Evolutionary conservation across 208 protist genomes (phyloP).

Genomic region (Leishmania tropica): DNA sequence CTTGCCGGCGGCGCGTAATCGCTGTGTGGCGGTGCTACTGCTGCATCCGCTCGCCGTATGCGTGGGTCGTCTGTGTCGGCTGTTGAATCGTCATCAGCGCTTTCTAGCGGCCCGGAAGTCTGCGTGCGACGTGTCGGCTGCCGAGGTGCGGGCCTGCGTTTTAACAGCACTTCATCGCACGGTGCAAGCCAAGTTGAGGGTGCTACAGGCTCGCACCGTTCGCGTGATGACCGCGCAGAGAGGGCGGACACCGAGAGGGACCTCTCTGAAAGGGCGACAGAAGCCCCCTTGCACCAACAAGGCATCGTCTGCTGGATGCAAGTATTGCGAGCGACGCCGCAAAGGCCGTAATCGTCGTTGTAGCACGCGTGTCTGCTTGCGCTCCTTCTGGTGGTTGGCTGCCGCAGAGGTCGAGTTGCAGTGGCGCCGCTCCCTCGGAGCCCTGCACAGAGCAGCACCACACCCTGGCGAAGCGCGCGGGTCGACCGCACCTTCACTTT

Average conservation of each 20-base stretch:
- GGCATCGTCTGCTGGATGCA: background rate
- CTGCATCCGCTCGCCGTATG: slow-evolving; percentile 37
- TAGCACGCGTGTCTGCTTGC: background rate
- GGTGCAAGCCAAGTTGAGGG: slow-evolving; percentile 40
- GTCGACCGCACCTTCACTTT: background rate
- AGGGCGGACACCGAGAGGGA: background rate
- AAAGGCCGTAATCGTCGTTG: background rate
- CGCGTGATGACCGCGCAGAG: background rate
- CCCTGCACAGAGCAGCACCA: background rate
- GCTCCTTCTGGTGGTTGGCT: slow-evolving; percentile 32
- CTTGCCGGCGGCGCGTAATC: slow-evolving; percentile 15
- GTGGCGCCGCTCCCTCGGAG: slow-evolving; percentile 18
- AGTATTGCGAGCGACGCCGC: background rate
- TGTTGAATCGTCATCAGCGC: slow-evolving; percentile 31
- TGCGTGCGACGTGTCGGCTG: slow-evolving; percentile 40
- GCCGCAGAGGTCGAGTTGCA: slow-evolving; percentile 22
- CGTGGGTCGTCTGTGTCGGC: slow-evolving; percentile 30
- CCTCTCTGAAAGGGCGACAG: background rate
- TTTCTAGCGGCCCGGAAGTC: slow-evolving; percentile 37
- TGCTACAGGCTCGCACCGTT: slow-evolving; percentile 8
- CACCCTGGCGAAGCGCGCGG: background rate
- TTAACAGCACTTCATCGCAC: slow-evolving; percentile 49
- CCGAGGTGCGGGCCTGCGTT: slow-evolving; percentile 53
- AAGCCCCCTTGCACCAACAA: background rate
- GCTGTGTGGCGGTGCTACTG: slow-evolving; percentile 26